These are phyloP conservation scores for Curvularia verruculosa DNA, from an alignment of 2,329 filamentous ascomycete genomes.

Conservation along the genomic window DNA sequence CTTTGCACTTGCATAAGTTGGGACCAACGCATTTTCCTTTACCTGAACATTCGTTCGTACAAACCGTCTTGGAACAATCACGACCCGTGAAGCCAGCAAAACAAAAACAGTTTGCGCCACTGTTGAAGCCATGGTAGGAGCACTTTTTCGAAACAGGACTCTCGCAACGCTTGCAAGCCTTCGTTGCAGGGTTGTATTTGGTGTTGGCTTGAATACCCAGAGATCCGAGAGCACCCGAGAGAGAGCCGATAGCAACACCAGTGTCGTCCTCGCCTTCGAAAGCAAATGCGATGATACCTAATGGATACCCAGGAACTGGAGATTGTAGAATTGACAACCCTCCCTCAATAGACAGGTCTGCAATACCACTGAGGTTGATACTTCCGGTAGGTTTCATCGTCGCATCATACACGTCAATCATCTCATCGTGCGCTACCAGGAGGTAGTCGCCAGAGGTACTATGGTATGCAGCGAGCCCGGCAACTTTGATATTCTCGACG, in stretches of 20 bases:
- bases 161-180: constrained; percentile 26
- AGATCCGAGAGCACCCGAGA: constrained; percentile 20
- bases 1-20: constrained; percentile 35
- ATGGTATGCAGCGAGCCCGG: constrained; percentile 33
- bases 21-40: constrained; percentile 36
- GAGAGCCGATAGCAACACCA: constrained; percentile 32
- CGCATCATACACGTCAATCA: constrained; percentile 32
- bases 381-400: constrained; percentile 24
- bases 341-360: constrained; percentile 34
- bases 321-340: constrained; percentile 36
- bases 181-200: constrained; percentile 24
- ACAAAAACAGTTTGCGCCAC: constrained; percentile 25
- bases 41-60: constrained; percentile 36
- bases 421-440: constrained; percentile 33
- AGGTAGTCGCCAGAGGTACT: constrained; percentile 27
- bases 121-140: constrained; percentile 29
- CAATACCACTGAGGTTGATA: constrained; percentile 27
- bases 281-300: constrained; percentile 32
- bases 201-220: constrained; percentile 29
- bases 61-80: constrained; percentile 29
- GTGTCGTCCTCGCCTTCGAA: constrained; percentile 36
- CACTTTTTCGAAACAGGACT: constrained; percentile 24
- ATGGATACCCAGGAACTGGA: constrained; percentile 15
- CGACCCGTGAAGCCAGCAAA: constrained; percentile 33
- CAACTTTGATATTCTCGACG: constrained; percentile 23